phyloP scores from a whole-genome alignment of 169 alveolate species.

The Eimeria necatrix region DNA sequence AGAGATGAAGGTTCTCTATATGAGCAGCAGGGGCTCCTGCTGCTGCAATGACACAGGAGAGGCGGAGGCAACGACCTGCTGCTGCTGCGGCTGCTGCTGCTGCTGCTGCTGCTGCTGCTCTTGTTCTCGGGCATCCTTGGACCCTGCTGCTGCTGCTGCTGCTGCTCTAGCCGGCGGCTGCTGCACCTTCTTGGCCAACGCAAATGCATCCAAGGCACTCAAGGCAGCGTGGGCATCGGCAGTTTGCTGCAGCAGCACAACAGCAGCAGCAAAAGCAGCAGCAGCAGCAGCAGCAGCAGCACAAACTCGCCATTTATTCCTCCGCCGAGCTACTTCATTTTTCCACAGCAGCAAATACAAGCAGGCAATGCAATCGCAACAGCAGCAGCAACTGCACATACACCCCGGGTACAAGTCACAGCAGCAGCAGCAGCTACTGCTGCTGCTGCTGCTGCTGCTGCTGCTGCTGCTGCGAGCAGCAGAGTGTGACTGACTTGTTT shows the following conservation, averaged over 20 bases:
- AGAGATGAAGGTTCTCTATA: background rate
- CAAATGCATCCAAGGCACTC: slow-evolving; percentile 59
- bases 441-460: background rate
- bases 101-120: slow-evolving; percentile 34
- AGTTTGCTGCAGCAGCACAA: background rate
- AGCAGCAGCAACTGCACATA: background rate
- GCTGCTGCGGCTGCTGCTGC: background rate
- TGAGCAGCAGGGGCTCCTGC: slow-evolving; percentile 31
- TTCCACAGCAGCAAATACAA: background rate
- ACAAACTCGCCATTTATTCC: background rate
- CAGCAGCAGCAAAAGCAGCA: slow-evolving; percentile 9
- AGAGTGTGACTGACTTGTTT: background rate
- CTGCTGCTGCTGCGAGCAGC: too few species aligned
- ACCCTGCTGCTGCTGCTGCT: background rate
- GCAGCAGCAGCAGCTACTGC: slow-evolving; percentile 16
- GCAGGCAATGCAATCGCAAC: background rate
- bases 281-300: slow-evolving; percentile 20
- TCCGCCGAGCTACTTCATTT: background rate
- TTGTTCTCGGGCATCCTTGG: too few species aligned
- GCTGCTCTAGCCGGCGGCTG: background rate
- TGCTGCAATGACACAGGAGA: background rate
- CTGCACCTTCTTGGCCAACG: slow-evolving; percentile 61
- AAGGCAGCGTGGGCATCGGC: slow-evolving; percentile 17
- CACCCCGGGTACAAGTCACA: background rate
- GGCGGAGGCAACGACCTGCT: background rate